These are phyloP conservation scores for Rhodomyrtus tomentosa DNA, from an alignment of 345 rosid species.

Conservation along the genomic window DNA sequence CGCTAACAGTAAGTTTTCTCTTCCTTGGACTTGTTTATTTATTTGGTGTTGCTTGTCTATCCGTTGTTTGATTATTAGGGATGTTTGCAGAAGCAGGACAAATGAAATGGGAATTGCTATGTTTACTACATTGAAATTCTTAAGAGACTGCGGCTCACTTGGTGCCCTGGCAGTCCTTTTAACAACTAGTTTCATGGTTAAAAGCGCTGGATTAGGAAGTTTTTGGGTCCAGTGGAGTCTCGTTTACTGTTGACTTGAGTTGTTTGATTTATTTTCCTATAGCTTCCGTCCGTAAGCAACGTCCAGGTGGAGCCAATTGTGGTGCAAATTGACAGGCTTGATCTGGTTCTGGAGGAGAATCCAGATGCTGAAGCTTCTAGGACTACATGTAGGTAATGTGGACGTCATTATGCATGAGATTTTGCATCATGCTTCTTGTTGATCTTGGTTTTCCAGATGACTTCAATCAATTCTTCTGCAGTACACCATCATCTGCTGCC, in stretches of 20 bases:
- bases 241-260: background rate
- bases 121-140: background rate
- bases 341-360: slow-evolving; percentile 95
- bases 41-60: background rate
- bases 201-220: background rate
- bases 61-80: background rate
- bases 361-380: slow-evolving; percentile 45
- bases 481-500: slow-evolving; percentile 45
- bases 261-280: background rate
- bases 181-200: background rate
- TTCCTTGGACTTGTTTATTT: background rate
- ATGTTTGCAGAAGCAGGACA: background rate
- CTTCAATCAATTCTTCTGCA: slow-evolving; percentile 15
- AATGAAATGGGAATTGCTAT: background rate
- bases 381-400: slow-evolving; percentile 50
- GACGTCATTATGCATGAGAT: background rate
- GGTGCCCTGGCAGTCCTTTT: background rate
- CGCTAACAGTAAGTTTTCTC: slow-evolving; percentile 50
- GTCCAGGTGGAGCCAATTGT: slow-evolving; percentile 86
- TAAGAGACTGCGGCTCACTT: background rate
- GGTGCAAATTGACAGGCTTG: slow-evolving; percentile 87
- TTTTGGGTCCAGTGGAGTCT: background rate
- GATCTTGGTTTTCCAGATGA: background rate
- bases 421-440: background rate
- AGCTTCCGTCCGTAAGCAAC: slow-evolving; percentile 90